Conservation (phyloP, 495 filamentous ascomycete genomes). For the Cudoniella acicularis region DNA sequence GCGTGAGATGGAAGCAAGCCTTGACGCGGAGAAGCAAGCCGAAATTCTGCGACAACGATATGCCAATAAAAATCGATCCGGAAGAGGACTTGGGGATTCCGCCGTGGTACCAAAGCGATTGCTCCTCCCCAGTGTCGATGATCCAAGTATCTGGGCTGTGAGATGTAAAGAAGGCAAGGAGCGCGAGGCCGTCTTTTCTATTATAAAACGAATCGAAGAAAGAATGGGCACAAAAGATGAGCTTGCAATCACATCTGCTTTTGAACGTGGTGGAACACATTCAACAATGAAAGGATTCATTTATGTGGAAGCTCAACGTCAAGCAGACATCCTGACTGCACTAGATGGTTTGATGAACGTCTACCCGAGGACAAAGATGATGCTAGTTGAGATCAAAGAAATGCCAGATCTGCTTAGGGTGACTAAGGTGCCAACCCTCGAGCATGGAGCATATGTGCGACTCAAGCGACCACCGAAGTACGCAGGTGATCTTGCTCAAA, state of each 20-base stretch:
- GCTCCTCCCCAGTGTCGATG: conserved; percentile 88
- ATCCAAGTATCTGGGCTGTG: conserved; percentile 94
- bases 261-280: conserved; percentile 73
- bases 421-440: conserved; percentile 77
- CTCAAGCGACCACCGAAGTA: conserved; percentile 79
- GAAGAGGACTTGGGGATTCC: conserved; percentile 53
- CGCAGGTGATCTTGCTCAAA: conserved; percentile 84
- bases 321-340: conserved; percentile 77
- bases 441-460: conserved; percentile 88
- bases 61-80: conserved; percentile 54
- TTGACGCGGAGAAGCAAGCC: conserved; percentile 93
- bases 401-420: conserved; percentile 95
- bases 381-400: conserved; percentile 91
- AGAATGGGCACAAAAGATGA: conserved; percentile 67
- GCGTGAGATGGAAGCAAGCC: conserved; percentile 74
- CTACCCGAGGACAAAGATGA: conserved; percentile 77
- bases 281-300: conserved; percentile 85
- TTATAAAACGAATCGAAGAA: conserved; percentile 85
- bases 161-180: conserved; percentile 95
- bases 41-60: conserved; percentile 82
- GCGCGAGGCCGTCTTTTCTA: conserved; percentile 77
- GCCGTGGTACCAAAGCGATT: conserved; percentile 80
- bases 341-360: conserved; percentile 80
- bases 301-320: conserved; percentile 86
- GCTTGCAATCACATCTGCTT: conserved; percentile 77